Evolutionary conservation across 768 basidiomycete species (phyloP).

Genomic region (Dentipellis sp.): DNA sequence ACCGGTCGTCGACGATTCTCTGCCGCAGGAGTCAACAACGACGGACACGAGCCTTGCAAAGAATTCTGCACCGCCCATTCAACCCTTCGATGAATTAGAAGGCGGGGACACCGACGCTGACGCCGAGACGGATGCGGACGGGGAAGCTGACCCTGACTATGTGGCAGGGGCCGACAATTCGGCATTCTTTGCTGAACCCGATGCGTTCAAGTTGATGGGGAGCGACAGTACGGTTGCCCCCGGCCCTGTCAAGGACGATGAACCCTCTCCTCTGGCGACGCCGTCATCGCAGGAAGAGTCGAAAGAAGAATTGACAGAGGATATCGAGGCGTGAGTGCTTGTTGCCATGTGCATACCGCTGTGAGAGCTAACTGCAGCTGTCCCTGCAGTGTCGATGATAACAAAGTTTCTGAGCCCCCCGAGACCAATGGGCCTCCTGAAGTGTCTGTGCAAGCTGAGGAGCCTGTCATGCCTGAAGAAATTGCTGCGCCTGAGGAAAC

Average conservation of each 20-base stretch:
- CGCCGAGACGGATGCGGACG: slow-evolving; percentile 9
- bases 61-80: too few relatives aligned
- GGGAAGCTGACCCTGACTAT: slow-evolving; percentile 14
- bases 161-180: background rate
- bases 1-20: too few relatives aligned
- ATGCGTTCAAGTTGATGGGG: background rate
- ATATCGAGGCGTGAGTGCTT: background rate
- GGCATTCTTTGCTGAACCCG: background rate
- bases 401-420: too few relatives aligned
- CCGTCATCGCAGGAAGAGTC: background rate
- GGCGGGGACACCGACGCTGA: too few relatives aligned
- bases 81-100: too few relatives aligned
- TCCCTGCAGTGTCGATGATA: background rate
- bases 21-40: too few relatives aligned
- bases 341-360: background rate
- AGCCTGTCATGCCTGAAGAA: too few relatives aligned
- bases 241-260: background rate
- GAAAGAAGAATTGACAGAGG: background rate
- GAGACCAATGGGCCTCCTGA: too few relatives aligned
- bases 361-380: background rate
- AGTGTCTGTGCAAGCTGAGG: too few relatives aligned
- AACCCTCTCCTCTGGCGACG: too few relatives aligned
- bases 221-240: background rate
- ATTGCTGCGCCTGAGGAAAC: background rate
- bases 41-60: too few relatives aligned